Evolutionary conservation across 257 asterid genomes (phyloP).

Genomic region (Forsythia viridissima): DNA sequence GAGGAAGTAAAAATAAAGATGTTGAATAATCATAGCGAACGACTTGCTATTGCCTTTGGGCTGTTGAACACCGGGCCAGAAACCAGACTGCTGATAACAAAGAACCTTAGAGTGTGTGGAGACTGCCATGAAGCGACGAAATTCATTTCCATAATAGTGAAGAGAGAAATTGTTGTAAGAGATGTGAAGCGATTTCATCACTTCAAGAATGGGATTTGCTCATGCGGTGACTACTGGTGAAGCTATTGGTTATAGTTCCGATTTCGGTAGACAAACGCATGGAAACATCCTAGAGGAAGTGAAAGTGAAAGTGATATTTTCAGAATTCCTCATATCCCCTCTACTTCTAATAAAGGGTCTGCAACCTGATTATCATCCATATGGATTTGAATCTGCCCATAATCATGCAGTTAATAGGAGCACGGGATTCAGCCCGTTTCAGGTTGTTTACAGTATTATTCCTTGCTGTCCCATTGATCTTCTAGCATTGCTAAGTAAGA

Average conservation of each 20-base stretch:
- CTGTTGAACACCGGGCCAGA: constrained; percentile 50
- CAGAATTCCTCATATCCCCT: too few relatives aligned
- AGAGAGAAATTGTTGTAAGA: constrained; percentile 43
- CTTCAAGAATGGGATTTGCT: constrained; percentile 60
- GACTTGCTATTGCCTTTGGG: constrained; percentile 69
- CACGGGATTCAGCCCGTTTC: too few relatives aligned
- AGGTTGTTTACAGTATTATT: too few relatives aligned
- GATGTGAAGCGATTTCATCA: constrained; percentile 61
- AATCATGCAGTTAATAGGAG: too few relatives aligned
- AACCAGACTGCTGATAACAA: constrained; percentile 50
- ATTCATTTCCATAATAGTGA: constrained; percentile 35
- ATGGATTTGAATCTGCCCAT: too few relatives aligned
- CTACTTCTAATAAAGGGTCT: too few relatives aligned
- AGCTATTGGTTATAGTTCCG: not conserved
- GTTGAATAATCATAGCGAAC: constrained; percentile 62
- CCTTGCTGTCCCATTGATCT: too few relatives aligned
- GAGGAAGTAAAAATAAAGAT: constrained; percentile 54
- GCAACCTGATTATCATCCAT: too few relatives aligned
- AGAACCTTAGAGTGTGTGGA: constrained; percentile 69
- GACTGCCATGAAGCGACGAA: constrained; percentile 56
- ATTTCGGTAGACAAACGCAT: not conserved
- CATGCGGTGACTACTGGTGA: constrained; percentile 65
- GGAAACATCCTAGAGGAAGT: not conserved
- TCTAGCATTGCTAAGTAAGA: too few relatives aligned
- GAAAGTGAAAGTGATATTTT: not conserved